Base-by-base conservation (phyloP, 352 stramenopile genomes). In the Phytophthora quininea region DNA sequence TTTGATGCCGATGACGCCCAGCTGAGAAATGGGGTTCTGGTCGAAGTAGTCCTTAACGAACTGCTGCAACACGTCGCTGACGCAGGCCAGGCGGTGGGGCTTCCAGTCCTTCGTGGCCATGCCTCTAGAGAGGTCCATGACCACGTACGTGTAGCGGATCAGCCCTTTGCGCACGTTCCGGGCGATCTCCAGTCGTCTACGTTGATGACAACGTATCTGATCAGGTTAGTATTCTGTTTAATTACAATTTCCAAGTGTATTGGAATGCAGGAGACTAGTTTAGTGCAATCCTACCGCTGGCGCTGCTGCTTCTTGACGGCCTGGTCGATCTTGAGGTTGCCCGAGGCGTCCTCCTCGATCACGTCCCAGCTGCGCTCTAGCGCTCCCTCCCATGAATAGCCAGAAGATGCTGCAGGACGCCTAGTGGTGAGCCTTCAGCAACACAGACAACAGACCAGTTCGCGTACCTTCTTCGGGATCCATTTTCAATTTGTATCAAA, bases 11-110 rank as follows among this genome's bases (percentile, higher is more conserved):
- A 98, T 91, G 30, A 98, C 71, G 3, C 93, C 88, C 24, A 98
- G 70, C 69, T 97, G 89, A 33, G 90, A 97, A 62, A 98, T 96
- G 35, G 94, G 94, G 62, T 98, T 98, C 67, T 98, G 91, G 72
- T 98, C 93, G 54, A 98, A 98, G 67, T 96, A 98, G 70, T 97
- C 86, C 56, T 88, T 88, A 1, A 97, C 78, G 43, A 97, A 97
- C 53, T 95, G 78, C 67, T 95, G 84, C 56, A 96, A 56, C 47
- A 90, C 84, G 10, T 85, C 72, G 56, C 79, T 88, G 30, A 82
- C 70, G 54, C 86, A 91, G 15, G 72, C 80, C 4, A 93, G 65
- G 5, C 88, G 88, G 63, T 95, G 86, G 14, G 88, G 88, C 67
- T 95, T 95, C 87, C 84, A 96, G 78, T 96, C 89, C 58, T 96